Evolutionary conservation across 345 rosid species (phyloP), one percentile per base, ranked within the genome.

Genomic region (Euphorbia lathyris): DNA sequence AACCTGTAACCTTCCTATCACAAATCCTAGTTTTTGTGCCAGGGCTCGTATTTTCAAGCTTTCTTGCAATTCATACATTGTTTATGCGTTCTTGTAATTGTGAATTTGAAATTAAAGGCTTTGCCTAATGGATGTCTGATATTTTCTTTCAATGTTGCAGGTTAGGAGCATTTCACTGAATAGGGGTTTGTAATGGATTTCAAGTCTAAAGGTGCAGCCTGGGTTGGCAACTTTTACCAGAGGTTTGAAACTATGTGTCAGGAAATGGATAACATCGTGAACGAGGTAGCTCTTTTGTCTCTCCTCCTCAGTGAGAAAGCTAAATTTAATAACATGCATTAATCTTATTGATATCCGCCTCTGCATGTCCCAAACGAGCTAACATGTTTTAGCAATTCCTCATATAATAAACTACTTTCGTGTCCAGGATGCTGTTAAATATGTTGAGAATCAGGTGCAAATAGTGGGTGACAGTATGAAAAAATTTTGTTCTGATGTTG

Each of bases 181-280:
- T 30, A 6, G 22, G 56, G 45, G 3, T 19, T 48, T 42, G 3
- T 17, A 47, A 89, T 89, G 97, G 92, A 84, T 73, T 57, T 78
- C 27, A 86, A 83, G 48, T 70, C 58, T 20, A 86, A 80, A 73
- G 83, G 81, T 73, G 80, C 72, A 60, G 64, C 83, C 36, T 92
- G 90, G 96, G 83, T 86, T 68, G 88, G 92, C 40, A 81, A 84
- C 72, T 73, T 92, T 56, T 86, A 68, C 74, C 87, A 84, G 80
- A 92, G 85, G 79, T 80, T 90, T 60, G 97, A 90, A 83, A 82
- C 78, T 2, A 63, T 92, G 67, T 76, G 86, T 79, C 81, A 78
- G 17, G 92, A 88, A 63, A 85, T 89, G 63, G 97, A 89, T 66
- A 77, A 64, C 72, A 81, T 85, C 58, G 76, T 86, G 79, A 74